Evolutionary conservation across 176 grass and related monocot genomes (phyloP).

Genomic region (Puccinellia tenuiflora): DNA sequence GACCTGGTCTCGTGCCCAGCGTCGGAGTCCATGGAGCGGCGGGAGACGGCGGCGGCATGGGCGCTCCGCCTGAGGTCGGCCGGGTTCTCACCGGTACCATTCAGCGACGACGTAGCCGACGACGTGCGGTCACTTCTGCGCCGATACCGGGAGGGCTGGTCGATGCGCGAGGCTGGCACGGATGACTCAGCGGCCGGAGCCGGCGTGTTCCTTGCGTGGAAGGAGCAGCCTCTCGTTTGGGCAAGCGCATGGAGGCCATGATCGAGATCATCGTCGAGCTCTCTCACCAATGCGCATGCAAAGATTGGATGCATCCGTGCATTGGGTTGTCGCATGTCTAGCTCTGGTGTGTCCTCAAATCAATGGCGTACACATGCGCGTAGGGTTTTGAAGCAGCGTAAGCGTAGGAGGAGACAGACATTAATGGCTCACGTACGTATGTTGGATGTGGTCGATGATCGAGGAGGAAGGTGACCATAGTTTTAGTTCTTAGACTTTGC

Average conservation of each 20-base stretch:
- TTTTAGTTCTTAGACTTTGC: conserved; percentile 36
- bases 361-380: conserved; percentile 4
- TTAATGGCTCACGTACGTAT: conserved; percentile 29
- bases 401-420: conserved; percentile 22
- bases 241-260: conserved; percentile 93
- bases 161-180: conserved; percentile 50
- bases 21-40: conserved; percentile 67
- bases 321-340: not conserved
- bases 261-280: not conserved
- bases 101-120: conserved; percentile 94
- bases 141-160: conserved; percentile 88
- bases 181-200: conserved; percentile 51
- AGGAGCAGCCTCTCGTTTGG: conserved; percentile 94
- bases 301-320: conserved; percentile 29
- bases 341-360: conserved; percentile 24
- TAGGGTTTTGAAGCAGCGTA: conserved; percentile 49
- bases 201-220: conserved; percentile 83
- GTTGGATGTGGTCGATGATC: conserved; percentile 24
- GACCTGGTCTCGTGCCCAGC: conserved; percentile 80
- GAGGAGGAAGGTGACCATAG: conserved; percentile 22
- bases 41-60: conserved; percentile 72
- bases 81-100: conserved; percentile 65
- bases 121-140: conserved; percentile 82
- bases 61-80: conserved; percentile 51
- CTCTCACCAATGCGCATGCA: conserved; percentile 18